Percentiles rank a stretch among this genome's conserved stretches.
Evolutionary conservation across 257 asterid species (phyloP).

Genomic region (Solanum ossicruentum): DNA sequence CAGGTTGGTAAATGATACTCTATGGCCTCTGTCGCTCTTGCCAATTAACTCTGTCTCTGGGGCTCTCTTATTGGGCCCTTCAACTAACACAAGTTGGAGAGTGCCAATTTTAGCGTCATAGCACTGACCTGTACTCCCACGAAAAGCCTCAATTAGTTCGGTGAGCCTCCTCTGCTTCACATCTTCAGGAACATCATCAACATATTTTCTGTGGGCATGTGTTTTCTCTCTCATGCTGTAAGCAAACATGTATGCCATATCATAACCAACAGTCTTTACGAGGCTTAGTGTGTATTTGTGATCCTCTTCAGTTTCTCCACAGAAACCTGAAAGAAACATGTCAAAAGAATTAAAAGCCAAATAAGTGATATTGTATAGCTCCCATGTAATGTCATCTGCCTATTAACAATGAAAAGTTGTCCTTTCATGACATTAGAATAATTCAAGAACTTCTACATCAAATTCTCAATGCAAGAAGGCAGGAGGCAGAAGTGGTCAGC

Average conservation of each 20-base stretch:
- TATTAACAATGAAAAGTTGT: not conserved
- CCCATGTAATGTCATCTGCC: not conserved
- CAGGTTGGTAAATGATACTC: constrained; percentile 50
- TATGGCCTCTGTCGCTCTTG: constrained; percentile 88
- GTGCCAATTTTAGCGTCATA: constrained; percentile 69
- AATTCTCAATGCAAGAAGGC: not conserved
- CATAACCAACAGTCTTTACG: constrained; percentile 57
- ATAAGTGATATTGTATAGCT: not conserved
- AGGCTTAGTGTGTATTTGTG: constrained; percentile 75
- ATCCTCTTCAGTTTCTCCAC: constrained; percentile 94
- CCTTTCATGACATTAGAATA: not conserved
- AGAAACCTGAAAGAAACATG: constrained; percentile 49
- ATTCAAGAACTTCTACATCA: not conserved
- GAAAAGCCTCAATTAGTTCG: constrained; percentile 70
- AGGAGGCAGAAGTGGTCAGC: not conserved
- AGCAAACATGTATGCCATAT: constrained; percentile 99
- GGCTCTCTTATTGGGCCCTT: constrained; percentile 94
- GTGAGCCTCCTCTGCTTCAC: constrained; percentile 83
- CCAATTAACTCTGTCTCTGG: constrained; percentile 87
- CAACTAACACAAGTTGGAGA: constrained; percentile 75
- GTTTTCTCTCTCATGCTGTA: constrained; percentile 99
- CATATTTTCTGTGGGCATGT: constrained; percentile 87
- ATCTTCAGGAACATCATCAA: constrained; percentile 68
- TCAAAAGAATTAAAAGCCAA: constrained; percentile 1
- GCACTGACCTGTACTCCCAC: constrained; percentile 80